phyloP scores from a whole-genome alignment of 176 grass and related monocot genomes.

The Carex parvula region DNA sequence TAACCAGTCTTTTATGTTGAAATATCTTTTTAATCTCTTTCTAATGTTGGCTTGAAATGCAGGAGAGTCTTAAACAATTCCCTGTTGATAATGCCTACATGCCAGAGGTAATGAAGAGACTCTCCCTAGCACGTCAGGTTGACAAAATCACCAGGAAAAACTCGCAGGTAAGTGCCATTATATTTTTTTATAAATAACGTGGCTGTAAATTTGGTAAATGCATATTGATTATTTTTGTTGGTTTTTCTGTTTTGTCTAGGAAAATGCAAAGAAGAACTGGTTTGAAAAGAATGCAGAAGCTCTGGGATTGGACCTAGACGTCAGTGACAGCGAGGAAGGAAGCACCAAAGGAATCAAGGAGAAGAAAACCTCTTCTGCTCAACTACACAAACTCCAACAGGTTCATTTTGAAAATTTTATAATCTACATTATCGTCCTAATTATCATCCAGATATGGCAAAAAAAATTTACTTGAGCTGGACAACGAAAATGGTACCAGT shows the following conservation, averaged over 20 bases:
- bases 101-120: constrained; percentile 57
- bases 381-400: constrained; percentile 76
- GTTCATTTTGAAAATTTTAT: constrained; percentile 37
- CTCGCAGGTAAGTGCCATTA: constrained; percentile 53
- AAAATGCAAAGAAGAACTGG: constrained; percentile 85
- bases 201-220: constrained; percentile 15
- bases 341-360: constrained; percentile 41
- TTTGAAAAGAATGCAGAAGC: constrained; percentile 74
- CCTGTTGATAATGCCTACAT: constrained; percentile 78
- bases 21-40: constrained; percentile 13
- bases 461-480: background rate
- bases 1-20: constrained; percentile 13
- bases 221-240: background rate
- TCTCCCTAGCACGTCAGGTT: constrained; percentile 75
- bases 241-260: constrained; percentile 42
- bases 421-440: background rate
- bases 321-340: constrained; percentile 78
- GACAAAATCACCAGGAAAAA: constrained; percentile 62
- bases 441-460: background rate
- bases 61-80: constrained; percentile 91
- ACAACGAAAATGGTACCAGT: background rate
- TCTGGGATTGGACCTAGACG: constrained; percentile 58
- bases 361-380: constrained; percentile 47
- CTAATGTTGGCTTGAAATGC: constrained; percentile 32
- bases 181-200: constrained; percentile 16